Conservation (phyloP, 2,329 filamentous ascomycete genomes). For the Fusarium secorum region DNA sequence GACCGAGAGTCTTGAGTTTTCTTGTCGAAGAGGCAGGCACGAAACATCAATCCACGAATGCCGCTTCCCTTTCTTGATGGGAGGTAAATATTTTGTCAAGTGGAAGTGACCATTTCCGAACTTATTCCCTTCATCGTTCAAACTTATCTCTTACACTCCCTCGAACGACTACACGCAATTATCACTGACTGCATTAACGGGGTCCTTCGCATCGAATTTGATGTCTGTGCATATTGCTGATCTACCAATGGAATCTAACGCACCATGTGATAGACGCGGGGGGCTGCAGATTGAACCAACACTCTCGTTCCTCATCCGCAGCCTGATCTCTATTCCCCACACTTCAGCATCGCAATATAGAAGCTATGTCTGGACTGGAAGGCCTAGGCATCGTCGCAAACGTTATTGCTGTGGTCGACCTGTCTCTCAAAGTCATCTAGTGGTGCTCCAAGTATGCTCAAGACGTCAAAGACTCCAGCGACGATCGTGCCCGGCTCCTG, state of each 20-base stretch:
- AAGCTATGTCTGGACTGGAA: not conserved
- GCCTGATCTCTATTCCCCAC: not conserved
- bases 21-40: not conserved
- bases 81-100: not conserved
- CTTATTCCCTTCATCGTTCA: not conserved
- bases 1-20: not conserved
- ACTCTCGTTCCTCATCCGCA: not conserved
- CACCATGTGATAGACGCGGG: not conserved
- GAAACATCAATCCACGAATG: not conserved
- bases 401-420: not conserved
- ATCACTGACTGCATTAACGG: not conserved
- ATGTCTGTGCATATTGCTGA: too few relatives aligned
- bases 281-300: not conserved
- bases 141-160: not conserved
- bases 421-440: not conserved
- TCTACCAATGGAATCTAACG: not conserved
- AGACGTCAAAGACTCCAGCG: slow-evolving; percentile 43
- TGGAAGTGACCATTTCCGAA: too few relatives aligned
- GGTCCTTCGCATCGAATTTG: fast-evolving
- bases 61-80: not conserved
- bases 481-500: slow-evolving; percentile 46
- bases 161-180: fast-evolving
- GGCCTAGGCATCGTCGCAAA: not conserved
- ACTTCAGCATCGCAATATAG: not conserved
- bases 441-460: slow-evolving; percentile 47